These are phyloP conservation scores for Daedaleopsis nitida DNA, from an alignment of 768 basidiomycete genomes.

Conservation along the genomic window DNA sequence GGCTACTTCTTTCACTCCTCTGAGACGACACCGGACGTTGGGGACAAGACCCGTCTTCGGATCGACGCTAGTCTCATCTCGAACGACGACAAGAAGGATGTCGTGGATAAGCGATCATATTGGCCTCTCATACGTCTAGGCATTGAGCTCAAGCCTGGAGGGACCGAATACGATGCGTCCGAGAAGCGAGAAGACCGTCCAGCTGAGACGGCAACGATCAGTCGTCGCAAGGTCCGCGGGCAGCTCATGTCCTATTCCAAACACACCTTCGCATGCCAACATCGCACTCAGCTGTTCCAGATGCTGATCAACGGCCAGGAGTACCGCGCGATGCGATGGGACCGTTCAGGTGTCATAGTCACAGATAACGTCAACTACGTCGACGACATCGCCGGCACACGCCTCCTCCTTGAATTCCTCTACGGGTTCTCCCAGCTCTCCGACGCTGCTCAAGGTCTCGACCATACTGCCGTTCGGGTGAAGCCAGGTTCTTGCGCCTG, in stretches of 20 bases:
- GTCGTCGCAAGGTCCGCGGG: not conserved
- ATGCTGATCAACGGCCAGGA: not conserved
- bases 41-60: too few relatives aligned
- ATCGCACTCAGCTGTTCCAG: not conserved
- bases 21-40: too few relatives aligned
- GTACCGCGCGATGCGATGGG: slow-evolving; percentile 1
- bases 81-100: too few relatives aligned
- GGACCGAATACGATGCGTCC: too few relatives aligned
- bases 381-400: not conserved
- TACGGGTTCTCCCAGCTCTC: not conserved
- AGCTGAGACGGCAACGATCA: too few relatives aligned
- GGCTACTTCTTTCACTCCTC: too few relatives aligned
- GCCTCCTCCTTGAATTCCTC: not conserved
- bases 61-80: too few relatives aligned
- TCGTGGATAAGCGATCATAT: too few relatives aligned
- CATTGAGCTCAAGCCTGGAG: too few relatives aligned
- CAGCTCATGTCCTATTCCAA: too few relatives aligned
- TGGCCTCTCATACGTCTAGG: too few relatives aligned
- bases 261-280: not conserved
- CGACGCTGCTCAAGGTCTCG: not conserved
- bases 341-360: not conserved
- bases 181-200: too few relatives aligned
- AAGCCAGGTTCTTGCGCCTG: not conserved
- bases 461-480: not conserved
- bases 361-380: not conserved